Percentiles rank a stretch among this genome's conserved stretches.
Evolutionary conservation across 1,284 basidiomycete species (phyloP).

Genomic region (Volvariella surrecta): DNA sequence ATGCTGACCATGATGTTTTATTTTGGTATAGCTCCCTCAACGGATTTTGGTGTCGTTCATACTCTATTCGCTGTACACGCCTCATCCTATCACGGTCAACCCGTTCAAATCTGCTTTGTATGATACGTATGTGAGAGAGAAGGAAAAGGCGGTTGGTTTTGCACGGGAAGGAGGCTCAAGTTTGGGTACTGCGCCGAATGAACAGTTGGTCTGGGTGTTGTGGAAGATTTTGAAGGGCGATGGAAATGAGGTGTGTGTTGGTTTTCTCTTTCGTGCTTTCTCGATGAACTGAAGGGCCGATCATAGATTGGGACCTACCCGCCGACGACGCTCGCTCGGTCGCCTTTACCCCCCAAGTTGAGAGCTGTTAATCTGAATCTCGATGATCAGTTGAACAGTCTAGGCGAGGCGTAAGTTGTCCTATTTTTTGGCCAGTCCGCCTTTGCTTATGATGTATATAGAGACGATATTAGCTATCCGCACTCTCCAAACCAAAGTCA

Average conservation of each 20-base stretch:
- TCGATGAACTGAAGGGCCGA: not conserved
- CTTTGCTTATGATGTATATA: slow-evolving; percentile 14
- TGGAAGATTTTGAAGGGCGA: slow-evolving; percentile 78
- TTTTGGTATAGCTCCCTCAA: slow-evolving; percentile 46
- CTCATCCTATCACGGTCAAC: slow-evolving; percentile 67
- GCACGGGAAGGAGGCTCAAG: slow-evolving; percentile 34
- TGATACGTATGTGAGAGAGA: slow-evolving; percentile 55
- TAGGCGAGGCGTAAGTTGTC: slow-evolving; percentile 30
- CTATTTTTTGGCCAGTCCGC: slow-evolving; percentile 2
- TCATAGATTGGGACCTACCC: slow-evolving; percentile 67
- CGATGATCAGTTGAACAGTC: slow-evolving; percentile 47
- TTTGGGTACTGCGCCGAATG: slow-evolving; percentile 46
- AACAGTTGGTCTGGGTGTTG: slow-evolving; percentile 73
- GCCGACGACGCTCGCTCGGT: slow-evolving; percentile 58
- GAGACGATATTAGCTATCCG: slow-evolving; percentile 33
- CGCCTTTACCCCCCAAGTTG: slow-evolving; percentile 61
- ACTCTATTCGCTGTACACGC: slow-evolving; percentile 66
- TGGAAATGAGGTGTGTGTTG: slow-evolving; percentile 58
- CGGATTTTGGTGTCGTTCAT: slow-evolving; percentile 71
- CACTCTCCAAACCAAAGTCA: slow-evolving; percentile 23
- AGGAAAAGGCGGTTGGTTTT: slow-evolving; percentile 44
- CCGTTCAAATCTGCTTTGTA: slow-evolving; percentile 66
- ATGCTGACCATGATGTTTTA: slow-evolving; percentile 8
- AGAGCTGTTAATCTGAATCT: slow-evolving; percentile 58
- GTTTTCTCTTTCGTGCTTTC: slow-evolving; percentile 1